Conservation (phyloP, 2,329 filamentous ascomycete genomes). For the Knufia petricola region DNA sequence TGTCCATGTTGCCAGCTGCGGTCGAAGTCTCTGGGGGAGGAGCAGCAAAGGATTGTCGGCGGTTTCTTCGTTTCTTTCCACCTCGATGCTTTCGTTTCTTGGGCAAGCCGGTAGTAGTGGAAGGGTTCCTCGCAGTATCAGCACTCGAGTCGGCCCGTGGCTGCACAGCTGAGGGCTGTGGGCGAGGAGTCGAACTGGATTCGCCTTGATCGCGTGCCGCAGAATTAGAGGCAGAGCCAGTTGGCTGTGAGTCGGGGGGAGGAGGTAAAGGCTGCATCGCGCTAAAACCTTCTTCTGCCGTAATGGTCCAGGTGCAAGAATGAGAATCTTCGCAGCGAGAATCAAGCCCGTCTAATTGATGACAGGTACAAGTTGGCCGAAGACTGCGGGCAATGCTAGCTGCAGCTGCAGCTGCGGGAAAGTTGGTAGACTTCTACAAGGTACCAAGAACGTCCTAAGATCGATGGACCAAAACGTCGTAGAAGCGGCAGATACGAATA, state of each 20-base stretch:
- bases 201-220: conserved; percentile 12
- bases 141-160: not conserved
- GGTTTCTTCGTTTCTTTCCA: conserved; percentile 65
- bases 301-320: too few species aligned
- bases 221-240: conserved; percentile 7
- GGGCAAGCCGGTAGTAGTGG: conserved; percentile 13
- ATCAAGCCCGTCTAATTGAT: too few species aligned
- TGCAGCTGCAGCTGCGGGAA: too few species aligned
- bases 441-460: too few species aligned
- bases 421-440: too few species aligned
- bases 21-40: conserved; percentile 45
- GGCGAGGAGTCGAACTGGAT: conserved; percentile 1
- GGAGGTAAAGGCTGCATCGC: conserved; percentile 23
- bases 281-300: not conserved
- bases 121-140: conserved; percentile 1
- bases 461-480: too few species aligned
- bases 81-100: conserved; percentile 68
- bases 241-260: conserved; percentile 10
- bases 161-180: not conserved
- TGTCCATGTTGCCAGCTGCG: conserved; percentile 18
- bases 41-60: conserved; percentile 71
- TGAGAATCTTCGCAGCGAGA: too few species aligned
- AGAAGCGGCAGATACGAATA: too few species aligned
- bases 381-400: too few species aligned
- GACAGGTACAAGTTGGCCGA: too few species aligned